These are phyloP conservation scores for Friedmanniomyces endolithicus DNA, from an alignment of 495 filamentous ascomycete species.

Conservation along the genomic window DNA sequence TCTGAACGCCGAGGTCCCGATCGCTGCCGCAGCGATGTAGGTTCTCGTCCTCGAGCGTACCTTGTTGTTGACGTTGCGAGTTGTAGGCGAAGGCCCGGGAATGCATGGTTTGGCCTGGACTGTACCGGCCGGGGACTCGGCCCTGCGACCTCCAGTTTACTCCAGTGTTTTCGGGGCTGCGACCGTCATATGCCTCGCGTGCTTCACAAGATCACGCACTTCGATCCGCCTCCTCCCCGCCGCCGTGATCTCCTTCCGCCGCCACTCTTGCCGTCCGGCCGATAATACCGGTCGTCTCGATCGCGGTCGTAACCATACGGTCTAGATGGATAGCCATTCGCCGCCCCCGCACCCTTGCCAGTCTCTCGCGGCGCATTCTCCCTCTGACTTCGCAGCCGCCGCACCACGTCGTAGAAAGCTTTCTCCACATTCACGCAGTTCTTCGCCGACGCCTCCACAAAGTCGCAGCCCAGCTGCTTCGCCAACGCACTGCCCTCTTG, in stretches of 20 bases:
- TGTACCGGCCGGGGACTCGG: no score
- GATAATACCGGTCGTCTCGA: slow-evolving; percentile 1
- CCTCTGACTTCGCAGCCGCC: slow-evolving; percentile 65
- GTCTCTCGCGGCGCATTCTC: slow-evolving; percentile 4
- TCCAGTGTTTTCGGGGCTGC: no score
- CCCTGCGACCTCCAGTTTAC: no score
- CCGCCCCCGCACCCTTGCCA: background rate
- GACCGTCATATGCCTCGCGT: background rate
- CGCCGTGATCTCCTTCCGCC: background rate
- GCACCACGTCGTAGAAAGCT: slow-evolving; percentile 95
- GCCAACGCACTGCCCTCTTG: slow-evolving; percentile 90
- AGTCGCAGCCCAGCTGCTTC: slow-evolving; percentile 87
- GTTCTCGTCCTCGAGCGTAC: no score
- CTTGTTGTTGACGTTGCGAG: no score
- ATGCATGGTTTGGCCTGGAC: no score
- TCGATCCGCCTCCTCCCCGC: slow-evolving; percentile 1
- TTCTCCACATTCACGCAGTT: slow-evolving; percentile 99
- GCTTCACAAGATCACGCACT: slow-evolving; percentile 18
- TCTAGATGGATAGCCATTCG: background rate
- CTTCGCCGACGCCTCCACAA: slow-evolving; percentile 97
- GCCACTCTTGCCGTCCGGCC: background rate
- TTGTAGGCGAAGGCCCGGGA: no score
- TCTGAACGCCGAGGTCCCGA: no score
- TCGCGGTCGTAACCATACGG: slow-evolving; percentile 1
- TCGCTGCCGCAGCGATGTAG: no score